These are phyloP conservation scores for Boletus bicolor DNA, from an alignment of 768 basidiomycete genomes.

Conservation along the genomic window DNA sequence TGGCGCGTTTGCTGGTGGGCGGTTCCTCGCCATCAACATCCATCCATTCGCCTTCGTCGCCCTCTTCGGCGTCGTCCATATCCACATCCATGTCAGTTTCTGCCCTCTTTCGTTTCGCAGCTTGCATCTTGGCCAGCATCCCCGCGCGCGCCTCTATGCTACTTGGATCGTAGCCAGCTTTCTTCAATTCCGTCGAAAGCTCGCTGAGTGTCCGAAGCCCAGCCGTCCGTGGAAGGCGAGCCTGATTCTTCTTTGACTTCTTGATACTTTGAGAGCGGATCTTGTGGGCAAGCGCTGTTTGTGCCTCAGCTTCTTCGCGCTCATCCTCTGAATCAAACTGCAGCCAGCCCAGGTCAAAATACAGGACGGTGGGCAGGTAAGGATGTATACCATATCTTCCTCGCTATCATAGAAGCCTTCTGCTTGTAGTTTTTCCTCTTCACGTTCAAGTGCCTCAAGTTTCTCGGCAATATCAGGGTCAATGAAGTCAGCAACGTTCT, in stretches of 20 bases:
- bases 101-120: slow-evolving; percentile 59
- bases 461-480: slow-evolving; percentile 97
- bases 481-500: slow-evolving; percentile 98
- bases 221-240: slow-evolving; percentile 73
- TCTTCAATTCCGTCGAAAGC: slow-evolving; percentile 77
- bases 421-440: slow-evolving; percentile 90
- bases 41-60: slow-evolving; percentile 48
- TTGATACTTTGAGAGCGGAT: slow-evolving; percentile 74
- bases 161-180: slow-evolving; percentile 86
- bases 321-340: slow-evolving; percentile 70
- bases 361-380: background rate
- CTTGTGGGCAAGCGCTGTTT: slow-evolving; percentile 59
- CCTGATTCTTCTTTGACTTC: slow-evolving; percentile 82
- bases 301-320: slow-evolving; percentile 65
- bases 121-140: slow-evolving; percentile 70
- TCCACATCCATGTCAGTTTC: slow-evolving; percentile 57
- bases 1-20: slow-evolving; percentile 57
- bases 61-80: slow-evolving; percentile 45
- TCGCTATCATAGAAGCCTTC: slow-evolving; percentile 96
- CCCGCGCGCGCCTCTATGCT: slow-evolving; percentile 86
- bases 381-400: slow-evolving; percentile 67
- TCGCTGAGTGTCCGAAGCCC: slow-evolving; percentile 65
- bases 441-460: slow-evolving; percentile 93
- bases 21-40: slow-evolving; percentile 50
- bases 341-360: background rate